A percentile compares a stretch with the other conserved stretches of the same genome.
These are phyloP conservation scores for Luvunga scandens DNA, from an alignment of 345 rosid species.

Conservation along the genomic window DNA sequence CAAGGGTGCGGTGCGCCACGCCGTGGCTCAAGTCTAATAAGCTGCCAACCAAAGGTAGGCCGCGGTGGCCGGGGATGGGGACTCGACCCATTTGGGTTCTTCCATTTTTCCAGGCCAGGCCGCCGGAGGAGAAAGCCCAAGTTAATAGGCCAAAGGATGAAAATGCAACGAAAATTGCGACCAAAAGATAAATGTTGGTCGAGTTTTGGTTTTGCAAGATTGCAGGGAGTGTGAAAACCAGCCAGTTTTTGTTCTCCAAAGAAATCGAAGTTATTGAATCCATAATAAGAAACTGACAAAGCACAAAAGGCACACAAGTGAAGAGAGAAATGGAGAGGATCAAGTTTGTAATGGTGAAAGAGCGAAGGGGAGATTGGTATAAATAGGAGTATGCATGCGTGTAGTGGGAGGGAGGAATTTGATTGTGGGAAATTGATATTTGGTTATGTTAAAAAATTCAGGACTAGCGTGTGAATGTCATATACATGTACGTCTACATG, in stretches of 20 bases:
- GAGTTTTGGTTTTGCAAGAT: constrained; percentile 16
- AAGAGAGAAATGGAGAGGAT: neutral
- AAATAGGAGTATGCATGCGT: neutral
- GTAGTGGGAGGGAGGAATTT: neutral
- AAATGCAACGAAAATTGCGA: constrained; percentile 20
- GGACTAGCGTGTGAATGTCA: neutral
- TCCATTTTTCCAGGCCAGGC: constrained; percentile 46
- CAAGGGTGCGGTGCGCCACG: constrained; percentile 45
- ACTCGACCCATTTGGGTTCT: constrained; percentile 33
- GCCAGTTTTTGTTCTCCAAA: constrained; percentile 25
- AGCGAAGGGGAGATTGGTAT: neutral
- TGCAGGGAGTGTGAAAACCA: constrained; percentile 32
- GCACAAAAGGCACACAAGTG: neutral
- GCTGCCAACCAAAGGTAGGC: constrained; percentile 47
- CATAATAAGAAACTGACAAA: neutral
- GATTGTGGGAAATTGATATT: neutral
- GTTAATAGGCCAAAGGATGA: constrained; percentile 12
- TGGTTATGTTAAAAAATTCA: neutral
- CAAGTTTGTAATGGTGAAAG: neutral
- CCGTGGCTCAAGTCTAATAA: constrained; percentile 34
- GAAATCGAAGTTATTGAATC: constrained; percentile 1
- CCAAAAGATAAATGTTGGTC: neutral
- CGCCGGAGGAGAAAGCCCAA: constrained; percentile 40
- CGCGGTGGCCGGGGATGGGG: constrained; percentile 41
- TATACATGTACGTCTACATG: neutral